Evolutionary conservation across 495 filamentous ascomycete species (phyloP), one percentile per base, ranked within the genome.

Genomic region (Penicillium lagena): DNA sequence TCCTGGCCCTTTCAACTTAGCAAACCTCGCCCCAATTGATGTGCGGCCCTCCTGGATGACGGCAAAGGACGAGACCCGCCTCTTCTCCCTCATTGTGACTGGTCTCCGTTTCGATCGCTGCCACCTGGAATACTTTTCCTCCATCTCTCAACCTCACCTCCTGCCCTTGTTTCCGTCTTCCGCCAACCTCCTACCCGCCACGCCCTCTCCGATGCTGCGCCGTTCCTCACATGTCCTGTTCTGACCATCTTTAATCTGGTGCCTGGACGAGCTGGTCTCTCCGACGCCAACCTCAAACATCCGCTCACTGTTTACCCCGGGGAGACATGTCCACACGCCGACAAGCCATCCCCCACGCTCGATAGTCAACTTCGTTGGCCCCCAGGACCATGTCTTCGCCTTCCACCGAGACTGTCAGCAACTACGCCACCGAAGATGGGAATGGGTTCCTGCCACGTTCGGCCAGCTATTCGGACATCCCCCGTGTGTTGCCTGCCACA

Each of bases 231-330:
- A 22, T 22, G 22, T 22, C 22, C 22, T 22, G 22, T 6, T 22
- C 22, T 22, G 22, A 22, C 4, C 22, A 22, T 22, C 22, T 22
- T 22, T 22, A 22, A 22, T 4, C 22, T 22, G 22, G 59, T 68
- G 54, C 54, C 62, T 68, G 61, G 61, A 68, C 58, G 54, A 70
- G 68, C 64, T 71, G 68, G 66, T 58, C 64, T 67, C 55, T 52
- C 61, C 63, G 40, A 58, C 52, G 59, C 47, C 52, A 43, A 49
- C 43, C 42, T 52, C 49, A 54, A 41, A 46, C 32, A 44, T 52
- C 47, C 52, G 46, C 48, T 41, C 42, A 40, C 54, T 37, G 37
- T 22, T 22, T 22, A 22, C 22, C 22, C 22, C 3, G 6, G 22
- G 49, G 36, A 59, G 64, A 62, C 60, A 71, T 64, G 58, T 59